Evolutionary conservation across 75 land plant genomes (phyloP).

Genomic region (Selaginella tamariscina): DNA sequence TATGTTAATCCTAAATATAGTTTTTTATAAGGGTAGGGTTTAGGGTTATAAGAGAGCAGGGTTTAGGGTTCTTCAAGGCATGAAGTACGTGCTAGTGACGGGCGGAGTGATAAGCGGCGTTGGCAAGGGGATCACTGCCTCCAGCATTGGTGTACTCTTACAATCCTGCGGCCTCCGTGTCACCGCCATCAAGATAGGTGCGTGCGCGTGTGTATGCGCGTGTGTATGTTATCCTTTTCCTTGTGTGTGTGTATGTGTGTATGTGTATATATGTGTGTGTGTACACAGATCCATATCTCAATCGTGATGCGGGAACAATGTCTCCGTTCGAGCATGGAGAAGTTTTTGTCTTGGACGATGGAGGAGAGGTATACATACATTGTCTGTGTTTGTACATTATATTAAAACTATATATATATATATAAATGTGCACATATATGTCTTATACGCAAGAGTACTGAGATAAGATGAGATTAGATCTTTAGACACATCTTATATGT

Average conservation of each 20-base stretch:
- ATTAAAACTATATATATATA: too few species aligned
- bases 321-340: conserved; percentile 98
- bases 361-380: conserved; percentile 60
- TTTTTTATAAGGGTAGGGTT: not conserved
- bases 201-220: not conserved
- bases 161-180: not conserved
- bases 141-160: conserved; percentile 8
- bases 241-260: too few species aligned
- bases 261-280: not conserved
- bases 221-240: too few species aligned
- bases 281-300: conserved; percentile 77
- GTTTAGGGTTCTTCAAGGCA: not conserved
- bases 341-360: conserved; percentile 87
- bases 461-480: too few species aligned
- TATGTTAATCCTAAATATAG: not conserved
- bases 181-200: conserved; percentile 9
- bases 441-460: too few species aligned
- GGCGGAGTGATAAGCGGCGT: conserved; percentile 5
- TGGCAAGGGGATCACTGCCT: conserved; percentile 3
- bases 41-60: not conserved
- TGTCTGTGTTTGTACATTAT: too few species aligned
- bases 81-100: conserved; percentile 6
- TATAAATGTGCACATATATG: too few species aligned
- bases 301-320: conserved; percentile 95
- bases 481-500: too few species aligned